Evolutionary conservation across 306 rosid genomes (phyloP).

Genomic region (Vigna hirtella): DNA sequence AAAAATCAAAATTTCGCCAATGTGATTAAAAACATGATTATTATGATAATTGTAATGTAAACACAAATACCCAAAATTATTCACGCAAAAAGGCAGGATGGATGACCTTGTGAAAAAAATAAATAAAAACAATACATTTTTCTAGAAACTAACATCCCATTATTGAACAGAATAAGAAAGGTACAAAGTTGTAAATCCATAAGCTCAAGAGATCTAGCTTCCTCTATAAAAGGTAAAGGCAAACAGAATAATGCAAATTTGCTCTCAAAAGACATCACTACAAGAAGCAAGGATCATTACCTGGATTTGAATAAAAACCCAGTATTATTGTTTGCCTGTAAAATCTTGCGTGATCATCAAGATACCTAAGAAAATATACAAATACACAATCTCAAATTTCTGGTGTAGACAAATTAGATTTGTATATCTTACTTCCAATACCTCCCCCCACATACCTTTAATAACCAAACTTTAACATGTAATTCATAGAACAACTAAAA

Average conservation of each 20-base stretch:
- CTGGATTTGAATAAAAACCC: conserved; percentile 76
- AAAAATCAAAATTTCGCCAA: conserved; percentile 32
- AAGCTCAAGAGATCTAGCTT: conserved; percentile 8
- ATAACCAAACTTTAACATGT: conserved; percentile 20
- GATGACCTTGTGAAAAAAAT: neutral
- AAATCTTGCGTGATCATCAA: conserved; percentile 72
- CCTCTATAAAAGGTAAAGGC: conserved; percentile 17
- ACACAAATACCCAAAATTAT: conserved; percentile 37
- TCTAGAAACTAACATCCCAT: conserved; percentile 34
- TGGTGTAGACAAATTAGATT: conserved; percentile 1
- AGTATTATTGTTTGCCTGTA: conserved; percentile 86
- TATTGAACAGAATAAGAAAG: conserved; percentile 26
- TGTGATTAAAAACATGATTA: conserved; percentile 30
- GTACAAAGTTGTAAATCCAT: conserved; percentile 8
- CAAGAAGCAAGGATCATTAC: conserved; percentile 48
- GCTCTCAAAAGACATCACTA: conserved; percentile 12
- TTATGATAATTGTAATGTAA: conserved; percentile 19
- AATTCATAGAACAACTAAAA: conserved; percentile 34
- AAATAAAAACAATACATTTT: conserved; percentile 8
- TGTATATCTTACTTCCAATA: conserved; percentile 5
- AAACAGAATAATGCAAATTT: conserved; percentile 14
- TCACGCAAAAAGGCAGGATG: conserved; percentile 29
- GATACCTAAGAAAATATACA: conserved; percentile 65
- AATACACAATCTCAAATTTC: conserved; percentile 27
- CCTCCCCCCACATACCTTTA: neutral